Conservation (phyloP, 345 rosid species). For the Hibiscus mutabilis region DNA sequence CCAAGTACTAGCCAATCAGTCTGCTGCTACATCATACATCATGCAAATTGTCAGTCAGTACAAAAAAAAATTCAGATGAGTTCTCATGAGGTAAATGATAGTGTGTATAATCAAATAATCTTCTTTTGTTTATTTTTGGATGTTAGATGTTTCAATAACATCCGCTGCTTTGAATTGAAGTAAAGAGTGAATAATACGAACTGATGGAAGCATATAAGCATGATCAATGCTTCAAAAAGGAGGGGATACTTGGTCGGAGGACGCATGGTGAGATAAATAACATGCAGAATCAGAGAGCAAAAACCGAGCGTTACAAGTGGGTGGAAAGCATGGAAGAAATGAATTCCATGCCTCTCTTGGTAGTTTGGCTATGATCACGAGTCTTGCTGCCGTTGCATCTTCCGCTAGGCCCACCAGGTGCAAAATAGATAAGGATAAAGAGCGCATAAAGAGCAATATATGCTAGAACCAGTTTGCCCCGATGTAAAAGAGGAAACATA, state of each 20-base stretch:
- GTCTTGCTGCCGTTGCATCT: constrained; percentile 17
- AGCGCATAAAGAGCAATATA: constrained; percentile 45
- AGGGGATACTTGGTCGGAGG: constrained; percentile 65
- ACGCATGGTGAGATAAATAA: constrained; percentile 40
- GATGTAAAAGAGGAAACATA: constrained; percentile 81
- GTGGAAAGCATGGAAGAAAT: constrained; percentile 19
- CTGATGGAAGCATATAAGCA: constrained; percentile 61
- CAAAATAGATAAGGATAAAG: constrained; percentile 39
- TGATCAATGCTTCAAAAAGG: constrained; percentile 64
- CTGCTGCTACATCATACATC: neutral
- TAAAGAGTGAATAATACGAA: constrained; percentile 37
- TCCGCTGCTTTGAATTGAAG: constrained; percentile 60
- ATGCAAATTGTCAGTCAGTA: too few species aligned
- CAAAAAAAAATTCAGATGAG: constrained; percentile 7
- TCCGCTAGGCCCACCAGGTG: constrained; percentile 31
- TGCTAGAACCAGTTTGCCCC: constrained; percentile 72
- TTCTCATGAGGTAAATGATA: neutral
- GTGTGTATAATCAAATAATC: constrained; percentile 24
- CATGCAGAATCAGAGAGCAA: constrained; percentile 54
- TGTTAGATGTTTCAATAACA: constrained; percentile 24
- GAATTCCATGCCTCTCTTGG: neutral
- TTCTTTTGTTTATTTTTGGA: constrained; percentile 39
- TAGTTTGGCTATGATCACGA: neutral
- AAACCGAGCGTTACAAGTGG: constrained; percentile 26
- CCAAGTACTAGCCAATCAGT: neutral